These are phyloP conservation scores for Musa schizocarpa DNA, from an alignment of 176 grass and related monocot genomes.

Conservation along the genomic window DNA sequence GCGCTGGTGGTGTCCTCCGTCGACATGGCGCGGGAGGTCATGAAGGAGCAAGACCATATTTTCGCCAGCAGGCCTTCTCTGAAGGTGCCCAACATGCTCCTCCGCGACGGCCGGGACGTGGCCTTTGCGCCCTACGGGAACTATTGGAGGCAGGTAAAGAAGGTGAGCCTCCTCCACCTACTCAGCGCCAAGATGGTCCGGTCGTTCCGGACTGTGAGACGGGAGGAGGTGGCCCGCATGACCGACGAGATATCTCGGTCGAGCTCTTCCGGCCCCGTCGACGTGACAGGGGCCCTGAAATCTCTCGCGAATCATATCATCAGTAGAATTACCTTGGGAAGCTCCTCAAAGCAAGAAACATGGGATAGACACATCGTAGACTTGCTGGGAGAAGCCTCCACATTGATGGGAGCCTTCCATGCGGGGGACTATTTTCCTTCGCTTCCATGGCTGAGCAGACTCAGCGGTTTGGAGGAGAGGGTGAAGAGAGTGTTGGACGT, in stretches of 20 bases:
- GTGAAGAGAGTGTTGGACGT: neutral
- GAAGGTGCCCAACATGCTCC: neutral
- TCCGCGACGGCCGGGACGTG: neutral
- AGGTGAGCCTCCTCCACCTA: neutral
- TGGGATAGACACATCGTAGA: too few relatives aligned
- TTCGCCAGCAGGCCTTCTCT: neutral
- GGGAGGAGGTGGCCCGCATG: neutral
- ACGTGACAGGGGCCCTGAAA: neutral
- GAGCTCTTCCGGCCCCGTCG: neutral
- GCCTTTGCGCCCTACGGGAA: slow-evolving; percentile 6
- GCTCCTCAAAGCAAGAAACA: too few relatives aligned
- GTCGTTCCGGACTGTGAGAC: neutral
- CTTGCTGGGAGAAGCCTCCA: too few relatives aligned
- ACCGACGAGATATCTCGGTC: neutral
- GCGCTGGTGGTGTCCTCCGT: slow-evolving; percentile 2
- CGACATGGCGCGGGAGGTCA: neutral
- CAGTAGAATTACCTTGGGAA: neutral
- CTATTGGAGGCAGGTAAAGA: slow-evolving; percentile 1
- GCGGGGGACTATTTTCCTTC: neutral
- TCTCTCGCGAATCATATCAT: slow-evolving; percentile 10
- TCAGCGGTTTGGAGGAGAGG: neutral
- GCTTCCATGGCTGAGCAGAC: neutral
- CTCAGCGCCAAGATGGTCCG: slow-evolving; percentile 4
- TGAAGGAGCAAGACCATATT: neutral
- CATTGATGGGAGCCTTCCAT: neutral